Base-by-base conservation (phyloP, 441 rosid species). In the Raphanus hybrid region DNA sequence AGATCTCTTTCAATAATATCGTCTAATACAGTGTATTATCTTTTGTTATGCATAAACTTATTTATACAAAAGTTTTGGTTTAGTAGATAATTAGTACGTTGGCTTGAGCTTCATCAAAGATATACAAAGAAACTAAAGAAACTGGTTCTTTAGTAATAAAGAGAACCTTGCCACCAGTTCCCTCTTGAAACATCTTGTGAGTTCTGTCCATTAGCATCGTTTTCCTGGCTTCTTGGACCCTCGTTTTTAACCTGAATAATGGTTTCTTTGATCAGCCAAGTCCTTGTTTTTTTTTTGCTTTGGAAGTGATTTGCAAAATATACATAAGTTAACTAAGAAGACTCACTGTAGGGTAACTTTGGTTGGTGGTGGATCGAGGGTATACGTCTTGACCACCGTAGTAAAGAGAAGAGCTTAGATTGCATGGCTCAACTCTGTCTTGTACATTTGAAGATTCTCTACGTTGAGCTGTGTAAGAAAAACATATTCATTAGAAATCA, bases 81-180 rank as follows among this genome's bases (percentile, higher is more conserved):
- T 6, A 4, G 15, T 68, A 54, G 82, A 73, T 68, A 14, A 67
- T 37, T 61, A 78, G 73, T 67, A 67, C 55, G 37, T 72, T 23
- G 73, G 69, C 73, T 60, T 67, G 69, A 67, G 74, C 65, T 73
- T 78, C 69, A 60, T 34, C 14, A 54, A 20, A 73, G 67, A 78
- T 74, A 41, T 78, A 73, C 61, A 69, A 62, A 55, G 62, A 29
- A 73, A 37, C 73, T 67, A 23, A 11, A 23, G 26, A 54, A 39
- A 45, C 64, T 34, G 75, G 12, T 20, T 57, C n/a, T 32, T 75
- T 89, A 94, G 82, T 92, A 94, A 84, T 94, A 94, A 78, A 94
- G 96, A n/a, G 98, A 92, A 85, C 98, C 99, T 85, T 92, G 88
- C 98, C 98, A 94, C 98, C 98, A 94, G 75, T 94, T 92, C 81